Conservation (phyloP, 1,284 basidiomycete species). For the Cryptococcus sp. region DNA sequence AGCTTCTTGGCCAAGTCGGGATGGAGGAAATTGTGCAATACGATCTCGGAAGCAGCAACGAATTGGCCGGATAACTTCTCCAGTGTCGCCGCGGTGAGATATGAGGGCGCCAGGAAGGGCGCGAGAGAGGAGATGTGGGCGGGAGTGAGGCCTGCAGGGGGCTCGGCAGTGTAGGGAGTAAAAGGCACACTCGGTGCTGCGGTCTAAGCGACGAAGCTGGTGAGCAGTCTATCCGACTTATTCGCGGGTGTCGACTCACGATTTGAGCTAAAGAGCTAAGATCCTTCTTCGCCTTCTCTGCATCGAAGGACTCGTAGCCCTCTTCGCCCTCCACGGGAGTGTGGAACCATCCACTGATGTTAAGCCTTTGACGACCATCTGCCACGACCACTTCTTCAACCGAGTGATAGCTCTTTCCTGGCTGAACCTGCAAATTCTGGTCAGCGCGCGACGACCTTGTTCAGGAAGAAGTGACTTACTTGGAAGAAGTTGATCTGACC, state of each 20-base stretch:
- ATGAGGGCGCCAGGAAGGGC: constrained; percentile 85
- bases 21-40: constrained; percentile 82
- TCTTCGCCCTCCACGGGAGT: constrained; percentile 87
- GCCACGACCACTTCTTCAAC: constrained; percentile 94
- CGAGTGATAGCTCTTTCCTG: constrained; percentile 87
- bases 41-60: constrained; percentile 81
- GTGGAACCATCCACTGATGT: constrained; percentile 97
- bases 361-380: constrained; percentile 71
- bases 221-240: background rate
- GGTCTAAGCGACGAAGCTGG: constrained; percentile 53
- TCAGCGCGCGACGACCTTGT: background rate
- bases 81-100: constrained; percentile 80
- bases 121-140: constrained; percentile 69
- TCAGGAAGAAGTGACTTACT: constrained; percentile 22
- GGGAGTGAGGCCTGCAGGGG: constrained; percentile 60
- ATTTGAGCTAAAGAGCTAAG: constrained; percentile 53
- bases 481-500: constrained; percentile 97
- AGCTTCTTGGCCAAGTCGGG: constrained; percentile 68
- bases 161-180: constrained; percentile 41
- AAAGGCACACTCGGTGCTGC: constrained; percentile 59
- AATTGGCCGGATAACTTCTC: constrained; percentile 79
- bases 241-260: constrained; percentile 24
- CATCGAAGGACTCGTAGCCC: constrained; percentile 66
- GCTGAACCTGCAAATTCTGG: constrained; percentile 60
- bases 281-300: constrained; percentile 73